Evolutionary conservation across 176 grass and related monocot genomes (phyloP).

Genomic region (Paspalum vaginatum): DNA sequence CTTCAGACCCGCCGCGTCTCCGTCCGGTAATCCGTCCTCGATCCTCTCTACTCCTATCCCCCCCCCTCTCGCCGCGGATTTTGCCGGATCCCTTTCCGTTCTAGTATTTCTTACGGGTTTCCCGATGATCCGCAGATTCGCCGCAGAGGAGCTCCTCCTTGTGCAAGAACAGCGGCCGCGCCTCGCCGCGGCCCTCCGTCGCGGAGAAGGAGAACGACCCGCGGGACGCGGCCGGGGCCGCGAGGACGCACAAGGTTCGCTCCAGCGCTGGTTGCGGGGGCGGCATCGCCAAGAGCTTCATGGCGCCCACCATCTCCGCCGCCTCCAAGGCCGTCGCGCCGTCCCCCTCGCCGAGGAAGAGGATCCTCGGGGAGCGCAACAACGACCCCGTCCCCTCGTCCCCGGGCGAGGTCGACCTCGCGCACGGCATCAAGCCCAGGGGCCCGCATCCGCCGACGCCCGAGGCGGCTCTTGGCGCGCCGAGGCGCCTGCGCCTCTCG

Average conservation of each 20-base stretch:
- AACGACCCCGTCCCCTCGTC: constrained; percentile 26
- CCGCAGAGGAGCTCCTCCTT: constrained; percentile 43
- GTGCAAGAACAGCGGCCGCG: constrained; percentile 34
- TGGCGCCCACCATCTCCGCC: constrained; percentile 92
- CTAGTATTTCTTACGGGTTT: neutral
- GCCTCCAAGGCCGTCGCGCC: constrained; percentile 68
- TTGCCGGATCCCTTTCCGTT: neutral
- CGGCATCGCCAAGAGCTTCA: constrained; percentile 67
- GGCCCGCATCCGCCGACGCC: neutral
- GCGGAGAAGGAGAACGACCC: constrained; percentile 72
- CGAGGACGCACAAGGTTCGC: constrained; percentile 28
- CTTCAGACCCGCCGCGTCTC: constrained; percentile 11
- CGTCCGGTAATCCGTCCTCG: neutral
- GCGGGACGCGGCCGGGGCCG: constrained; percentile 23
- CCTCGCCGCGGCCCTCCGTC: constrained; percentile 30
- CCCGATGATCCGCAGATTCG: constrained; percentile 37
- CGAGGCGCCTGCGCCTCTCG: constrained; percentile 33
- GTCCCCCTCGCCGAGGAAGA: constrained; percentile 55
- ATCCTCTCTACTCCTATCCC: no score
- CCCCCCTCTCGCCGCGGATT: no score
- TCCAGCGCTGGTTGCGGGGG: neutral
- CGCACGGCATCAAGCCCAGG: constrained; percentile 6
- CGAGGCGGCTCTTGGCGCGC: neutral
- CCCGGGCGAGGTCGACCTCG: constrained; percentile 30
- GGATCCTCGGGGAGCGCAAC: constrained; percentile 71